Percentiles rank a stretch among this genome's conserved stretches.
Conservation (phyloP, 768 basidiomycete species). For the Gymnopilus junonius region DNA sequence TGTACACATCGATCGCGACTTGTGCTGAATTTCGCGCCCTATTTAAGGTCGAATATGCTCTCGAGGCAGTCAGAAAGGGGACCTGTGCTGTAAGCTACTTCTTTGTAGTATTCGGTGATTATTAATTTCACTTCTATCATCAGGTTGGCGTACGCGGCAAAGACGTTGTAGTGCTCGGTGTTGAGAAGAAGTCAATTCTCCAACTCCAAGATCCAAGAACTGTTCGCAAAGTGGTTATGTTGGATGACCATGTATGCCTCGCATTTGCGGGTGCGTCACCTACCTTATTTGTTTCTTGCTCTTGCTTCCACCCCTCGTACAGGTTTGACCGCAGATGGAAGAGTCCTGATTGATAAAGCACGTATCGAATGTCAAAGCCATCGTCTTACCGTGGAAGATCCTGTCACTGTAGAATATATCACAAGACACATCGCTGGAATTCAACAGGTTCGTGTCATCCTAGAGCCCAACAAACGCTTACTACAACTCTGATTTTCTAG, state of each 20-base stretch:
- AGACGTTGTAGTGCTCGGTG: constrained; percentile 94
- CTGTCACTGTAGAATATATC: constrained; percentile 97
- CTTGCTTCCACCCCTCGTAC: constrained; percentile 9
- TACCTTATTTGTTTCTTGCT: background rate
- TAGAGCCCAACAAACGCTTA: background rate
- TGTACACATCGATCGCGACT: constrained; percentile 5
- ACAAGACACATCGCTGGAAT: constrained; percentile 98
- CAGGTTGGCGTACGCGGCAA: constrained; percentile 96
- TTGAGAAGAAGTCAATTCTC: constrained; percentile 98
- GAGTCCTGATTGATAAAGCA: constrained; percentile 97
- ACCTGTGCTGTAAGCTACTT: constrained; percentile 82
- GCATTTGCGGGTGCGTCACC: constrained; percentile 88
- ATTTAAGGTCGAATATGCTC: constrained; percentile 93
- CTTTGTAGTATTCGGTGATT: background rate
- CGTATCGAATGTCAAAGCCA: constrained; percentile 98
- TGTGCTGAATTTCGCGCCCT: constrained; percentile 15
- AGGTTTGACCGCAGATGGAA: constrained; percentile 98
- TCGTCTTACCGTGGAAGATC: constrained; percentile 96
- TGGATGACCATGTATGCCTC: constrained; percentile 96
- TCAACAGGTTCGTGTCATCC: constrained; percentile 74
- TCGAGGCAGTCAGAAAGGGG: constrained; percentile 96
- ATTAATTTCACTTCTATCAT: background rate
- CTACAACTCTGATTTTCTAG: constrained; percentile 40
- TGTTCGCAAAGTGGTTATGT: constrained; percentile 96
- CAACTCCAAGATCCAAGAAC: constrained; percentile 98